Evolutionary conservation across 495 filamentous ascomycete genomes (phyloP), one percentile per base, ranked within the genome.

Genomic region (Extremus antarcticus): DNA sequence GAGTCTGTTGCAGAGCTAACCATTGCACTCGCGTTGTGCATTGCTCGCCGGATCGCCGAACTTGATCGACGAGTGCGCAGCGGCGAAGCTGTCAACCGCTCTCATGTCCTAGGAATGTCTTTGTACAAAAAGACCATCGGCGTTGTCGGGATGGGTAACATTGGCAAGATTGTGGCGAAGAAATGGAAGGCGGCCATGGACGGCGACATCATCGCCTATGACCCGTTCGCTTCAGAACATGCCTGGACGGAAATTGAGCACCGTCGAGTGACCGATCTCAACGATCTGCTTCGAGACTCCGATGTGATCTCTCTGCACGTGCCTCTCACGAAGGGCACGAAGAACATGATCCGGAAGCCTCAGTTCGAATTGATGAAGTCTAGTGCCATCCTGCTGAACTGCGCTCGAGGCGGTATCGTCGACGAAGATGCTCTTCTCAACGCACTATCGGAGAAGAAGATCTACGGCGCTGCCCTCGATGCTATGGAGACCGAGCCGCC

Each of bases 71-170:
- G 67, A 2, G 60, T 67, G 40, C 63, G 65, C 54, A 54, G 53
- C n/a, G 53, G 53, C 1, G 57, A 55, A 11, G 63, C 63, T 39
- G 56, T 64, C 3, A 63, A 70, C 3, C 65, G 65, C 0, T 66
- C 64, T 55, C 58, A 69, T 54, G 64, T 64, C 2, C 65, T 66
- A 50, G 69, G 68, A 1, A 13, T 68, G 43, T 68, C 63, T 4
- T 61, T 72, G 24, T 59, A 58, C 25, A 50, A 60, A 23, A 70
- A 66, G 47, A 70, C 67, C 0, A 53, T 72, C 22, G 70, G 70
- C 8, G 65, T 72, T 19, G 65, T 72, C 25, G 70, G 70, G 20
- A 72, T 72, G 70, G 70, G 68, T 2, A 72, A 72, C 32, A 70
- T 72, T 41, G 70, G 68, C 0, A 58, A 60, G 7, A 64, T 53